These are phyloP conservation scores for Aegle marmelos DNA, from an alignment of 345 rosid genomes.

Conservation along the genomic window DNA sequence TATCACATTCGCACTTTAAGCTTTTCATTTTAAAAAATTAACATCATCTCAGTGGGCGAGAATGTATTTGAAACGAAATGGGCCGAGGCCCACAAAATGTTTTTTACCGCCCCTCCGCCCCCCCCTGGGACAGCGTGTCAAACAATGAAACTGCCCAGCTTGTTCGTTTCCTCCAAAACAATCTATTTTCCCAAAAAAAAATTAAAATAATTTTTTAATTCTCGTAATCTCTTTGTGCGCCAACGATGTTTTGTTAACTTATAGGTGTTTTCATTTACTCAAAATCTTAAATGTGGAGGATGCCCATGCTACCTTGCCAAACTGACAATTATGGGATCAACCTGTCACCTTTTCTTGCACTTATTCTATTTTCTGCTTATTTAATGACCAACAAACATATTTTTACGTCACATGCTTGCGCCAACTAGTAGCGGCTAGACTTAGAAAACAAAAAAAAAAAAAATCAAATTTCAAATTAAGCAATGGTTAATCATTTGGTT, in stretches of 20 bases:
- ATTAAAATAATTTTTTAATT: too few species aligned
- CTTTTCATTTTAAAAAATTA: too few species aligned
- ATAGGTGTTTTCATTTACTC: too few species aligned
- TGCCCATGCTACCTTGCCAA: not conserved
- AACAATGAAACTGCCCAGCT: slow-evolving; percentile 11
- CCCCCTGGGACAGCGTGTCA: not conserved
- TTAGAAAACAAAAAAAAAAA: too few species aligned
- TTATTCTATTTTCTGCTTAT: not conserved
- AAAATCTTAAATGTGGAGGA: not conserved
- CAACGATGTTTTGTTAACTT: too few species aligned
- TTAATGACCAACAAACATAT: not conserved
- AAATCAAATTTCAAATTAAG: too few species aligned
- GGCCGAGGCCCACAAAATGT: not conserved
- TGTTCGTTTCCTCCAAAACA: not conserved
- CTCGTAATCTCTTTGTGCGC: too few species aligned
- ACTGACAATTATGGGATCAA: not conserved
- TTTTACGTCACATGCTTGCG: too few species aligned
- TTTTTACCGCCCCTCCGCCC: too few species aligned
- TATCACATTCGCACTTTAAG: too few species aligned
- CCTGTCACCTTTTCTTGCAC: not conserved
- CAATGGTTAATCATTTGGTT: not conserved
- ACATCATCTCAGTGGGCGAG: not conserved
- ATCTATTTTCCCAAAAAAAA: too few species aligned
- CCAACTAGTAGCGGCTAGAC: too few species aligned
- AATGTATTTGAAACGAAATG: not conserved